Evolutionary conservation across 2,329 filamentous ascomycete genomes (phyloP), one percentile per base, ranked within the genome.

Genomic region (Ceratocystis colombiana): DNA sequence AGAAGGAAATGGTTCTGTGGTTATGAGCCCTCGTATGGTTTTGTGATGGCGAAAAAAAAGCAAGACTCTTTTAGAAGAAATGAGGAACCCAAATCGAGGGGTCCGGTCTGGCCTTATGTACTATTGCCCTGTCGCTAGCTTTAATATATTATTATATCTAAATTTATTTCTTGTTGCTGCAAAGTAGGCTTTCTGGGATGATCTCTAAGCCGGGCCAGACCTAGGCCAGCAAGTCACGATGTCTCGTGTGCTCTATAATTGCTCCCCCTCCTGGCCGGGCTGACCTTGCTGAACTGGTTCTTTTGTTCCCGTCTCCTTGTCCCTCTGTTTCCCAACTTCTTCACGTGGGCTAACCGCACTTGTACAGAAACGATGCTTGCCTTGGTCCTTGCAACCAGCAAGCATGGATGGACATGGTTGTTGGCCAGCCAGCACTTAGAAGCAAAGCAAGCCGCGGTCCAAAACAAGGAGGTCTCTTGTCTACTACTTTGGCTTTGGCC

Each of bases 141-240:
- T 44, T 48, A 41, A 22, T 50, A 12, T 37, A 63, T 57, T 57
- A 57, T 57, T 57, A 63, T 20, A 28, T 20, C 45, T 48, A 28
- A 50, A 22, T 48, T 62, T 30, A 30, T 63, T n/a, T 48, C 28
- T 4, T 63, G 25, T 28, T 46, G 22, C 59, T 28, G 25, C 15
- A 63, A 33, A 17, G 20, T 48, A 8, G 41, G 3, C n/a, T 25
- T 44, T n/a, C 33, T 44, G 28, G 4, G 4, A 22, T 48, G 37
- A 46, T 57, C 53, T 17, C 61, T n/a, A 62, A 62, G 28, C 61
- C 61, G 37, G 61, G 61, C n/a, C 61, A 44, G 25, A 28, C 61
- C 61, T 57, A 33, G 53, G n/a, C 53, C 53, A 17, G 53, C 37
- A 46, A 37, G 61, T 63, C 61, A 63, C 61, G 61, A 63, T 63